A percentile compares a stretch with the other conserved stretches of the same genome.
Evolutionary conservation across 495 filamentous ascomycete species (phyloP).

Genomic region (Aspergillus asperescens): DNA sequence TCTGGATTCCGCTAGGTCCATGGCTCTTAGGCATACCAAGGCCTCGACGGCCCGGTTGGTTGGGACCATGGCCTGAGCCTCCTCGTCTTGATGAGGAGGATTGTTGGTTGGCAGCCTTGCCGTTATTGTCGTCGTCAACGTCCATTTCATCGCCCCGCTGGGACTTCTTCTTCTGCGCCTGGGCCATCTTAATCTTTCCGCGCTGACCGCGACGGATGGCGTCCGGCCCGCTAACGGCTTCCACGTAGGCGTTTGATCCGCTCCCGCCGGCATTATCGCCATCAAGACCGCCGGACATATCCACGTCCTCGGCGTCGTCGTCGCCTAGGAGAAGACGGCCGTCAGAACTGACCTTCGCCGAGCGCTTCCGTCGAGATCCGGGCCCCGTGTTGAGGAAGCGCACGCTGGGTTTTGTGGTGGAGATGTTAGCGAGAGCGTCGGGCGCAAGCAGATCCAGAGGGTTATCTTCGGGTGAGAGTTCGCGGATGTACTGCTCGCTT

Average conservation of each 20-base stretch:
- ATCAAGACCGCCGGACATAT: constrained; percentile 54
- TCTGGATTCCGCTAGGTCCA: constrained; percentile 38
- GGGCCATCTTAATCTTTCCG: constrained; percentile 82
- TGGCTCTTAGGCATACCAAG: constrained; percentile 44
- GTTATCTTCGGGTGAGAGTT: constrained; percentile 74
- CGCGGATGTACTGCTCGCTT: constrained; percentile 76
- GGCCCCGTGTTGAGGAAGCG: constrained; percentile 42
- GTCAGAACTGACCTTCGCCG: constrained; percentile 69
- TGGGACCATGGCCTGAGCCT: not conserved
- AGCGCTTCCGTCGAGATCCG: constrained; percentile 42
- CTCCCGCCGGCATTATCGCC: constrained; percentile 39
- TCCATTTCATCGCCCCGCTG: constrained; percentile 60
- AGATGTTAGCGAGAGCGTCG: constrained; percentile 86
- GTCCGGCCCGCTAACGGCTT: constrained; percentile 80
- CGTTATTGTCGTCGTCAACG: constrained; percentile 51
- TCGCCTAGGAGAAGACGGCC: constrained; percentile 82
- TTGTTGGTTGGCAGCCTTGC: constrained; percentile 7
- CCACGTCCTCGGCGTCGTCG: constrained; percentile 50
- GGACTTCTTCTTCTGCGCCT: constrained; percentile 53
- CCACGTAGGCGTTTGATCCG: constrained; percentile 85
- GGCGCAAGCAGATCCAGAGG: constrained; percentile 89
- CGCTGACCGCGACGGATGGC: constrained; percentile 73
- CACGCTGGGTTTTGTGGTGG: constrained; percentile 73
- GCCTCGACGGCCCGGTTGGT: constrained; percentile 34
- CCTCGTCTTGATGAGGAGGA: constrained; percentile 15